Evolutionary conservation across 371 early-diverging fungal genomes (phyloP).

Genomic region (Mortierella sp.): DNA sequence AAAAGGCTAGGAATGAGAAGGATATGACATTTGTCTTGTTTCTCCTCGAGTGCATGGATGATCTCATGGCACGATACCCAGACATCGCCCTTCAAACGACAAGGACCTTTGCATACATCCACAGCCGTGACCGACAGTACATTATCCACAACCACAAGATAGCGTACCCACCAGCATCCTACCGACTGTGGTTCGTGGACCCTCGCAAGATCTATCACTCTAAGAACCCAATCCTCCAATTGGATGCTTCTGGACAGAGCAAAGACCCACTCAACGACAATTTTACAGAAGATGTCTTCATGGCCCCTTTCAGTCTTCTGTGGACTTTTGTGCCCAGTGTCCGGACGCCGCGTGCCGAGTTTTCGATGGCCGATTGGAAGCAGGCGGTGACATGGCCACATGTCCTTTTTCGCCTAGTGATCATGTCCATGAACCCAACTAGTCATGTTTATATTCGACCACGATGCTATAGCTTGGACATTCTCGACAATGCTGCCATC

Average conservation of each 20-base stretch:
- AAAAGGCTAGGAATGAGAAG: slow-evolving; percentile 3
- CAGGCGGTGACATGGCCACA: too few species aligned
- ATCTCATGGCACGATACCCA: not conserved
- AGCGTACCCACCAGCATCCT: slow-evolving; percentile 4
- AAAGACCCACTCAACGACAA: not conserved
- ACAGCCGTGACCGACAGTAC: not conserved
- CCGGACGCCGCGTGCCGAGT: too few species aligned
- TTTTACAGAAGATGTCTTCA: slow-evolving; percentile 11
- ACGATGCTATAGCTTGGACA: not conserved
- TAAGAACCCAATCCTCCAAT: slow-evolving; percentile 12
- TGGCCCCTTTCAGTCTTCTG: slow-evolving; percentile 5
- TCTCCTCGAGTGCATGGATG: not conserved
- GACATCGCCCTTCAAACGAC: not conserved
- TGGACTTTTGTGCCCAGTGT: too few species aligned
- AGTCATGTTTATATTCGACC: too few species aligned
- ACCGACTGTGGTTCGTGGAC: not conserved
- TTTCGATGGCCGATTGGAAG: too few species aligned
- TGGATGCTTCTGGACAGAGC: not conserved
- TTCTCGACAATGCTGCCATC: slow-evolving; percentile 33
- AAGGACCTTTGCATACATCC: slow-evolving; percentile 6
- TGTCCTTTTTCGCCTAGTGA: too few species aligned
- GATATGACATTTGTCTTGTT: not conserved
- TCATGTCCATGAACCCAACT: too few species aligned
- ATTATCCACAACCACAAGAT: slow-evolving; percentile 12
- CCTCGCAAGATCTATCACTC: slow-evolving; percentile 5